Evolutionary conservation across 2,329 filamentous ascomycete genomes (phyloP), one percentile per base, ranked within the genome.

Genomic region (Zalaria sp.): DNA sequence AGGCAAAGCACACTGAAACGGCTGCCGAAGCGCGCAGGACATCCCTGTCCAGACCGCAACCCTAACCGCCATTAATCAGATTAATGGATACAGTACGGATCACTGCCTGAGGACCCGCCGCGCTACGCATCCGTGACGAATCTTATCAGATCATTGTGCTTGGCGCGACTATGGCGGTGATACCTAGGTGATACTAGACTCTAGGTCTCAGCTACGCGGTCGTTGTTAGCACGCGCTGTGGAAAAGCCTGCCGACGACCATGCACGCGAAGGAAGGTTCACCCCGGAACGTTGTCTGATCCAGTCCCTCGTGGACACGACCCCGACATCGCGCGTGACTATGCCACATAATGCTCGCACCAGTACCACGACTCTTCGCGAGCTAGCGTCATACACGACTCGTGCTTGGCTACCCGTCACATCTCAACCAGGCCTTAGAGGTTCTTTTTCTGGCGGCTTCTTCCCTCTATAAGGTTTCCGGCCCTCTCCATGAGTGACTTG

Each of bases 401-500:
- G 29, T 32, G 7, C 29, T 32, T 32, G 7, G 29, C 29, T 32
- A n/a, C 29, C 37, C 41, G 41, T 43, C 39, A 39, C 35, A 35
- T 37, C 32, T 35, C 31, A 43, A 35, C 37, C 6, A 31, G 41
- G 34, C 36, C 35, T 36, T 10, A 31, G 4, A 35, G 27, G 41
- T 39, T 25, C 41, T 34, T 27, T 34, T 34, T n/a, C 35, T 32
- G 31, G 35, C 38, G 27, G 31, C 31, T 26, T 37, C 37, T 35
- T 39, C 25, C 32, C 38, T 32, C 34, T 31, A 43, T 25, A 39
- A 32, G 29, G 7, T 32, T 32, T n/a, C 29, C 7, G 29, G 7
- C 29, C 29, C 29, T 18, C 18, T 18, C 29, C 7, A 32, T 7
- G 7, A 7, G 29, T 32, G 29, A 7, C 7, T n/a, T 26, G 29